phyloP scores from a whole-genome alignment of 2,329 filamentous ascomycete genomes.

The Fusarium ramigenum region DNA sequence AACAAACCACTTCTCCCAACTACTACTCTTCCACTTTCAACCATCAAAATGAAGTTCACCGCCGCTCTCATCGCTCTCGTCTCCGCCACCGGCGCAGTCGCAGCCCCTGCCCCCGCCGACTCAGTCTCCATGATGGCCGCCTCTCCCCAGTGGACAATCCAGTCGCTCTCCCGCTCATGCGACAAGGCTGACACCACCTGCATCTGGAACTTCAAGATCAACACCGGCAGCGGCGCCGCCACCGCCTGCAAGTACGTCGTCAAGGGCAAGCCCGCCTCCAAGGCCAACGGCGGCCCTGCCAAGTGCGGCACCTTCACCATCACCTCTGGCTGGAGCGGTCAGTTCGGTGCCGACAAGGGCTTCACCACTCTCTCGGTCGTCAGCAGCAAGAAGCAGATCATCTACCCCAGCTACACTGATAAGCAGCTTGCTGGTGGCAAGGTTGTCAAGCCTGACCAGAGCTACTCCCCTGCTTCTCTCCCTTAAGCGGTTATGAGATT shows the following conservation, averaged over 20 bases:
- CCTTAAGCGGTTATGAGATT: background rate
- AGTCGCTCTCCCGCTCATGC: conserved; percentile 52
- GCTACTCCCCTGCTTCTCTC: conserved; percentile 49
- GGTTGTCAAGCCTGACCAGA: conserved; percentile 59
- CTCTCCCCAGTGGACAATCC: conserved; percentile 53
- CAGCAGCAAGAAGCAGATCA: conserved; percentile 53
- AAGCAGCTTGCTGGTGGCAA: conserved; percentile 55
- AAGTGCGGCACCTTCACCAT: conserved; percentile 61
- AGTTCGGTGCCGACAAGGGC: conserved; percentile 61
- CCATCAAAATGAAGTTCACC: conserved; percentile 55
- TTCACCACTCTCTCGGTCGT: conserved; percentile 64
- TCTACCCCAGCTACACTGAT: conserved; percentile 63
- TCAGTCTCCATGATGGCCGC: conserved; percentile 52
- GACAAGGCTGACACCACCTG: conserved; percentile 50
- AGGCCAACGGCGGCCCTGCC: conserved; percentile 50
- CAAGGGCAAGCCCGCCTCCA: conserved; percentile 47
- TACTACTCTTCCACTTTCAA: background rate
- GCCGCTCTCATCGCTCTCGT: conserved; percentile 49
- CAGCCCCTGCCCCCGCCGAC: conserved; percentile 44
- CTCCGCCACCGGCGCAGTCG: conserved; percentile 45
- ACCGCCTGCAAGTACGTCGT: conserved; percentile 43
- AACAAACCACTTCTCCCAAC: background rate
- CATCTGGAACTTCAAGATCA: conserved; percentile 55
- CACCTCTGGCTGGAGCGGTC: conserved; percentile 63
- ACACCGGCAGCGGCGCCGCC: conserved; percentile 54